phyloP scores from a whole-genome alignment of 73 alveolate genomes.

The Breviolum minutum region DNA sequence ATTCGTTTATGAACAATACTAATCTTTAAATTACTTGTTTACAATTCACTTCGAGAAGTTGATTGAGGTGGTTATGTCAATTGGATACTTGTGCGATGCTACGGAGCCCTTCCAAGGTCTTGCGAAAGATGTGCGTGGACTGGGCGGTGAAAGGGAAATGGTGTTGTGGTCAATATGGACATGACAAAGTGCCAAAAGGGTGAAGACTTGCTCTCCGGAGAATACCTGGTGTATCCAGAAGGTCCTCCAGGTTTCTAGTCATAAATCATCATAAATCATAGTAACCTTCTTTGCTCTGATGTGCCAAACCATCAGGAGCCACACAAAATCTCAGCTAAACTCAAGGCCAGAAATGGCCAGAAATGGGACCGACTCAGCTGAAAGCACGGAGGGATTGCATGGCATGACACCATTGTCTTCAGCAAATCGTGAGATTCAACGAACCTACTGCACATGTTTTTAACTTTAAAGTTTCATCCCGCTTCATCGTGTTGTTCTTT shows the following conservation, averaged over 20 bases:
- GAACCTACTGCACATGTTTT: not conserved
- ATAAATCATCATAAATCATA: not conserved
- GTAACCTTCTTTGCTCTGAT: not conserved
- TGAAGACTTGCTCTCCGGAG: not conserved
- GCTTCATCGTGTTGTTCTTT: not conserved
- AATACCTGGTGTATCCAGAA: not conserved
- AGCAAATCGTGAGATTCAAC: not conserved
- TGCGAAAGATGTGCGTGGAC: too few species aligned
- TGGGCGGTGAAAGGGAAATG: too few species aligned
- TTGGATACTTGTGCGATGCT: too few species aligned
- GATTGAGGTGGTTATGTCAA: too few species aligned
- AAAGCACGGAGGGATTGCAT: too few species aligned
- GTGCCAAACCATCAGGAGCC: slow-evolving; percentile 1
- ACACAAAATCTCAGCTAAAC: slow-evolving; percentile 25
- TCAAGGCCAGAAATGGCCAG: slow-evolving; percentile 21
- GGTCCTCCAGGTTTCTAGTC: not conserved
- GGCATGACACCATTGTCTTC: too few species aligned
- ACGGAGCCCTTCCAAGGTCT: too few species aligned
- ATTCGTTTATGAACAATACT: too few species aligned
- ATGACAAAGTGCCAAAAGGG: not conserved
- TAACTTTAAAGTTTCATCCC: not conserved
- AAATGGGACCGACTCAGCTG: not conserved
- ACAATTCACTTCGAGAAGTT: too few species aligned
- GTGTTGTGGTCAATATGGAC: too few species aligned
- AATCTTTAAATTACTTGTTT: too few species aligned